Conservation (phyloP, 2,329 filamentous ascomycete species). For the Reticulascus tulasneorum region DNA sequence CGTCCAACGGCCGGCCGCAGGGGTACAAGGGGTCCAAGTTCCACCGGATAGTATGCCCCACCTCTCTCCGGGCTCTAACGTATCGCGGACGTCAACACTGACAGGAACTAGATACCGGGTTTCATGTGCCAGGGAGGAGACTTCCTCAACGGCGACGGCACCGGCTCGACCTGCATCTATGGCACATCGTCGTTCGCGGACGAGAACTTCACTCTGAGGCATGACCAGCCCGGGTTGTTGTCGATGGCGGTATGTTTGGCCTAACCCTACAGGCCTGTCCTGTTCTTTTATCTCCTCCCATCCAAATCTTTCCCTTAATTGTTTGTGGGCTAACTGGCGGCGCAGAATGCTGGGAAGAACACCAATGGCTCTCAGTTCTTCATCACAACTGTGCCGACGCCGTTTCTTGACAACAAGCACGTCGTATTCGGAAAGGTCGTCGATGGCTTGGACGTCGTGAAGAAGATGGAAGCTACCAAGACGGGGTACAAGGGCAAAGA, state of each 20-base stretch:
- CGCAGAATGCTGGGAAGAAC: slow-evolving; percentile 81
- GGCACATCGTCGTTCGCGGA: slow-evolving; percentile 80
- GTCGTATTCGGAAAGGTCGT: slow-evolving; percentile 91
- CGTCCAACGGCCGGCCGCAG: slow-evolving; percentile 69
- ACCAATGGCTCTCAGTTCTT: slow-evolving; percentile 98
- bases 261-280: background rate
- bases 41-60: slow-evolving; percentile 73
- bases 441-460: slow-evolving; percentile 85
- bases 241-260: slow-evolving; percentile 80
- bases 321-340: slow-evolving; percentile 1
- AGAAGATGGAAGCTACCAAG: slow-evolving; percentile 88
- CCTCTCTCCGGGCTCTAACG: background rate
- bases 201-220: slow-evolving; percentile 80
- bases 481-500: slow-evolving; percentile 72
- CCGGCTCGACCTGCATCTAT: slow-evolving; percentile 84
- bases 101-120: slow-evolving; percentile 67
- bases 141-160: slow-evolving; percentile 90
- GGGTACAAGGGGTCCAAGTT: slow-evolving; percentile 96
- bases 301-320: background rate
- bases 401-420: slow-evolving; percentile 88
- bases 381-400: slow-evolving; percentile 84
- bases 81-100: slow-evolving; percentile 3
- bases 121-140: slow-evolving; percentile 99
- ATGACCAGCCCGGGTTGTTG: slow-evolving; percentile 74
- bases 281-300: slow-evolving; percentile 1